Evolutionary conservation across 2,329 filamentous ascomycete genomes (phyloP), one percentile per base, ranked within the genome.

Genomic region (Neophaeococcomyces mojaviensis): DNA sequence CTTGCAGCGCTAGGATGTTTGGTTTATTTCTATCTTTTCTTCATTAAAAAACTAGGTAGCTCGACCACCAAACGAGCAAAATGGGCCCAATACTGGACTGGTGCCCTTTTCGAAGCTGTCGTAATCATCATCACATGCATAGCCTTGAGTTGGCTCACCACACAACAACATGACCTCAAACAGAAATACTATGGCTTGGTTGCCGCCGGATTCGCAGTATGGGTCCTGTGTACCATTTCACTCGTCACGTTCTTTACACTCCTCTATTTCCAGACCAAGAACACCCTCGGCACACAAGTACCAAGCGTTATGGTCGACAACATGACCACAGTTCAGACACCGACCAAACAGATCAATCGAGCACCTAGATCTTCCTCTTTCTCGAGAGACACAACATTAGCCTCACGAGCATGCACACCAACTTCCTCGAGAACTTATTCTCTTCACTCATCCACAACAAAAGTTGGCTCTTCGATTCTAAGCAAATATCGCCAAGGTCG

Each of bases 401-500:
- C 47, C 28, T 57, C 56, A 18, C 50, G 55, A 33, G 55, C 56
- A 46, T 42, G 50, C 26, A 58, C 56, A 24, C 55, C 56, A 10
- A 44, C 49, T 13, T 50, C 55, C 4, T 44, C 40, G 9, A 41
- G 43, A 46, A 48, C 22, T 8, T 49, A 48, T 13, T 48, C 49
- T 20, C 34, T 49, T 19, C 22, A 48, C 44, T 56, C 55, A 9
- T 54, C 54, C 15, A 41, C 50, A 9, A 54, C 55, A 2, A 51
- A 44, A 42, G 44, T 48, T 26, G 49, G 47, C 9, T 26, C 39
- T 37, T 16, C 43, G 44, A 33, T 50, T 4, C 56, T 50, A 5
- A 49, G 41, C 28, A 54, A 48, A 28, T 49, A 54, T 33, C 45
- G 50, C 15, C 28, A 53, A 10, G 20, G 20, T 16, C 47, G 48